Evolutionary conservation across 371 early-diverging fungal genomes (phyloP), one percentile per base, ranked within the genome.

Genomic region (Saksenaea vasiformis): DNA sequence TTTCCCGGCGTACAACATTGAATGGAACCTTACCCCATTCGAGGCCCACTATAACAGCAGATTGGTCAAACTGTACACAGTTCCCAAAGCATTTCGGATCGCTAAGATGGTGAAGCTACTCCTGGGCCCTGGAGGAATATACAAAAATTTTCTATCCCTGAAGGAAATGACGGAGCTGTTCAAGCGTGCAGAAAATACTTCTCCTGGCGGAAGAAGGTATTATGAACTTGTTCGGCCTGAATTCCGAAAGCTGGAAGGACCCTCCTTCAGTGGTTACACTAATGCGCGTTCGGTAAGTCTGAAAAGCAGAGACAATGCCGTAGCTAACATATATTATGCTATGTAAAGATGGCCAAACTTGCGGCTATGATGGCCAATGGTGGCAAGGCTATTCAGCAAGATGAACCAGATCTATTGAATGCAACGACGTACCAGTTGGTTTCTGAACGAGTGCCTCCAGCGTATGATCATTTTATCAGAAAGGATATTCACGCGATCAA

Each of bases 291-390:
- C 87, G 35, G 86, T 88, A 81, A 77, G 70, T 51, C 3, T 7
- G 36, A 31, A 36, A 53, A 26, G 4, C n/a, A n/a, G 31, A 35
- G 41, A 56, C 26, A 60, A 60, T 38, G 2, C 7, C 15, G 56
- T 65, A 41, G n/a, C n/a, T 31, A 41, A n/a, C 43, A 14, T 41
- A 41, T 38, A 10, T 38, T 38, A 13, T 15, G 10, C 15, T 38
- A 13, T 38, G 1, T 38, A 22, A 63, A 85, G 85, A 73, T 90
- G n/a, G 90, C 85, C 2, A 82, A 79, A 56, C 65, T 91, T 24
- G 87, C 83, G 24, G 86, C 89, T 14, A 77, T 89, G 64, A 80
- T 90, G 85, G 87, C 88, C 13, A 89, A 89, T 65, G 63, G 74
- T n/a, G 91, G 91, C 10, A 58, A 76, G 22, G 72, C 88, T 0